These are phyloP conservation scores for Dothiorella sarmentorum DNA, from an alignment of 2,329 filamentous ascomycete species.

Conservation along the genomic window DNA sequence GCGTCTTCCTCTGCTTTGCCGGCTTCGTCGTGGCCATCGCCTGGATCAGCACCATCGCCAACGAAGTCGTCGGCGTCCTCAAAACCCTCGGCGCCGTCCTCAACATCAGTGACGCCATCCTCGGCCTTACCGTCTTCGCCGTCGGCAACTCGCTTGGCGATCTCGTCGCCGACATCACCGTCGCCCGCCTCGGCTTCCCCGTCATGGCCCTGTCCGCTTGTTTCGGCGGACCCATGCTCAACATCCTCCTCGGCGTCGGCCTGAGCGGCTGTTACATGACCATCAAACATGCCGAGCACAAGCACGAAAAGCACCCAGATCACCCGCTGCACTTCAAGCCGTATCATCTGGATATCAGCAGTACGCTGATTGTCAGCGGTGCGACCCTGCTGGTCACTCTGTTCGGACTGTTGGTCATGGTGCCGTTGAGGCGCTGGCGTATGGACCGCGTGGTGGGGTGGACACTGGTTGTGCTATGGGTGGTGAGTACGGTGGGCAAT, in stretches of 20 bases:
- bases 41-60: slow-evolving; percentile 95
- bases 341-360: slow-evolving; percentile 80
- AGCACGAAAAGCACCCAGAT: slow-evolving; percentile 65
- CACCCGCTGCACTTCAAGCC: slow-evolving; percentile 64
- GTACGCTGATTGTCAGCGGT: slow-evolving; percentile 79
- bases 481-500: slow-evolving; percentile 74
- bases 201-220: slow-evolving; percentile 95
- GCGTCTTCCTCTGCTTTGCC: slow-evolving; percentile 77
- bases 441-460: slow-evolving; percentile 74
- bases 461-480: slow-evolving; percentile 77
- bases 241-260: slow-evolving; percentile 93
- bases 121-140: slow-evolving; percentile 93
- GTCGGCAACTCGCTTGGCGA: slow-evolving; percentile 95
- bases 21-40: slow-evolving; percentile 89
- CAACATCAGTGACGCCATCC: slow-evolving; percentile 88
- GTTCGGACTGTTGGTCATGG: slow-evolving; percentile 70
- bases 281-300: slow-evolving; percentile 63
- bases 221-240: slow-evolving; percentile 97
- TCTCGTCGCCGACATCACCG: slow-evolving; percentile 89
- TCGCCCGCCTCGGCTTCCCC: slow-evolving; percentile 87
- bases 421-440: slow-evolving; percentile 82
- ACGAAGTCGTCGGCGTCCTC: slow-evolving; percentile 90
- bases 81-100: slow-evolving; percentile 91
- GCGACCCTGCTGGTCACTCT: slow-evolving; percentile 80
- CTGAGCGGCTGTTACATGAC: slow-evolving; percentile 87